Percentiles rank a stretch among this genome's conserved stretches.
Evolutionary conservation across 139 green algal species (phyloP).

Genomic region (Mesotaenium endlicherianum): DNA sequence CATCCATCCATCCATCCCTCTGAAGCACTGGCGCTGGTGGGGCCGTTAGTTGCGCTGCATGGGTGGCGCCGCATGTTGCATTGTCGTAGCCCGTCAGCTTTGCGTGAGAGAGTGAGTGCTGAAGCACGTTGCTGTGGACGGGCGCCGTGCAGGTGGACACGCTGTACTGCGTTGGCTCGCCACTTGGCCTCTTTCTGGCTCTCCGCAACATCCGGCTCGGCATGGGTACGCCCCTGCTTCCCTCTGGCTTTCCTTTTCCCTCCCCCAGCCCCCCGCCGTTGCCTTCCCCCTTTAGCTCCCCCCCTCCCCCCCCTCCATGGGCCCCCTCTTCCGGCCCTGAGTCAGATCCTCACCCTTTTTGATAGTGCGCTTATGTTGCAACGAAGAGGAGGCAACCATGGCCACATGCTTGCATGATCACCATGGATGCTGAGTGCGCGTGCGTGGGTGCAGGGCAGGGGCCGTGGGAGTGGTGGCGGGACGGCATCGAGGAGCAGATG

Average conservation of each 20-base stretch:
- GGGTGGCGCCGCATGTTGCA: no score
- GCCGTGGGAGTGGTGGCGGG: background rate
- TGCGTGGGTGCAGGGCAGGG: background rate
- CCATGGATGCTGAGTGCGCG: background rate
- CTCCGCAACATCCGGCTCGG: slow-evolving; percentile 56
- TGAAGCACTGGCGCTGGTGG: no score
- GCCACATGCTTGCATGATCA: background rate
- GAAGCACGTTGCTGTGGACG: no score
- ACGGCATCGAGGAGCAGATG: slow-evolving; percentile 51
- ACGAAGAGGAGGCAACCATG: no score
- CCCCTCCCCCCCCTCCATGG: no score
- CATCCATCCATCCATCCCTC: no score
- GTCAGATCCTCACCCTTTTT: no score
- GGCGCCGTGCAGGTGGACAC: slow-evolving; percentile 63
- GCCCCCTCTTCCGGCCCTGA: no score
- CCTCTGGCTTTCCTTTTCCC: slow-evolving; percentile 1
- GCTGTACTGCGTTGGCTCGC: slow-evolving; percentile 68
- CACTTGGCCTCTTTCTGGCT: slow-evolving; percentile 71
- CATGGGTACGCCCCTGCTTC: background rate
- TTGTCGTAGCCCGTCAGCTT: no score
- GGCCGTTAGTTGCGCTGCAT: no score
- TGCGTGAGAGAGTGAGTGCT: no score
- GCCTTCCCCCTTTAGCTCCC: background rate
- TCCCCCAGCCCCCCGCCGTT: background rate
- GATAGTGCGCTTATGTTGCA: no score